Base-by-base conservation (phyloP, 495 filamentous ascomycete genomes). In the Neurospora sp. region DNA sequence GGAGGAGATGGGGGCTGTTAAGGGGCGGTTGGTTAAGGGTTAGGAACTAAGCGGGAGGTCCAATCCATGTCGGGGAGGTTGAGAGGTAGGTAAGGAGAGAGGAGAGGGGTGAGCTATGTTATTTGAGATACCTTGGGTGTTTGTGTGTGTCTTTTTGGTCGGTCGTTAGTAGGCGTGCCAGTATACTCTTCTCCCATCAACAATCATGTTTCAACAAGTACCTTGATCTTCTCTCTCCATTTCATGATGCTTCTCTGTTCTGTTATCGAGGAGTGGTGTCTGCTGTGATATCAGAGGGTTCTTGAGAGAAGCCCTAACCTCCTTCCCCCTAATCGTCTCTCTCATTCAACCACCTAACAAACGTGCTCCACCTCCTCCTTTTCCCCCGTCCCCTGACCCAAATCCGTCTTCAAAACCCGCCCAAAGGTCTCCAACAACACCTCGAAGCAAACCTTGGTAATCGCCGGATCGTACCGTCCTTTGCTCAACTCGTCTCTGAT, bases 401-500 rank as follows among this genome's bases (percentile, higher is more conserved):
- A 78, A 75, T 97, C 93, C 27, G 90, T 83, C 83, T 91, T 92
- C 80, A 98, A 80, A 2, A 88, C 90, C 39, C 95, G 84, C 7
- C 88, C 89, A 83, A 98, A 98, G 71, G 97, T 77, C 84, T 98
- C 95, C 27, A 94, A 82, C 74, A 98, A 80, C 80, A 98, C 92
- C 86, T 95, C 91, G 78, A 97, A 97, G 82, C 94, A 97, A n/a
- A 92, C 87, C 79, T 93, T 93, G 12, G 89, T 89, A 71, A 98
- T 88, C 3, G 90, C 92, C 0, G 95, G 93, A 76, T 98, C 95
- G 76, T 97, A 98, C 14, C 95, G 88, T 6, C 94, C 94, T 83
- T 97, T 98, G 78, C 91, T 94, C 66, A 94, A 85, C 82, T 98
- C 95, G 78, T 97, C 95, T n/a, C 95, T 89, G 78, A 98, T 97